phyloP scores from a whole-genome alignment of 176 grass and related monocot species.

The Themeda triandra region DNA sequence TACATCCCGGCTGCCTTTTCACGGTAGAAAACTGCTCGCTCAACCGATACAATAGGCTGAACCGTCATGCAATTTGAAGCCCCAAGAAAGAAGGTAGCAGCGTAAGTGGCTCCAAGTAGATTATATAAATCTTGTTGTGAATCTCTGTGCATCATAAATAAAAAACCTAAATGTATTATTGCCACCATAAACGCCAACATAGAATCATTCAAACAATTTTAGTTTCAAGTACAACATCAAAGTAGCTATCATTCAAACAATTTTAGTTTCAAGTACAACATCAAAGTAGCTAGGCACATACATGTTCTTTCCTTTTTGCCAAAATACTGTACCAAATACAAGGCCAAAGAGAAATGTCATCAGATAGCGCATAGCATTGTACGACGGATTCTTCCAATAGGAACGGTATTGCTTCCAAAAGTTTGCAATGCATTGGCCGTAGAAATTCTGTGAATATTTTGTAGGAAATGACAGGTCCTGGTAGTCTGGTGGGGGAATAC shows the following conservation, averaged over 20 bases:
- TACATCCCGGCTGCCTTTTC: constrained; percentile 96
- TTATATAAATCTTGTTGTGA: constrained; percentile 66
- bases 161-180: constrained; percentile 24
- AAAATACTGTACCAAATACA: constrained; percentile 88
- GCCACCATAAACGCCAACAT: neutral
- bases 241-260: too few relatives aligned
- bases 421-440: constrained; percentile 56
- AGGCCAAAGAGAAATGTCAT: constrained; percentile 68
- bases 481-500: constrained; percentile 45
- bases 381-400: constrained; percentile 94
- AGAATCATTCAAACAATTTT: constrained; percentile 1
- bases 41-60: constrained; percentile 70
- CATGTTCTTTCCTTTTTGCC: constrained; percentile 67
- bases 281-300: constrained; percentile 30
- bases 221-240: too few relatives aligned
- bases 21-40: constrained; percentile 83
- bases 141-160: constrained; percentile 35
- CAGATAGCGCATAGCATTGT: constrained; percentile 77
- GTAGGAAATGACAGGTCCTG: constrained; percentile 76
- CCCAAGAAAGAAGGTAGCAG: constrained; percentile 79
- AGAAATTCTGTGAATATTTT: constrained; percentile 71
- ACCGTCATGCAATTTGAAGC: constrained; percentile 58
- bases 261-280: constrained; percentile 25
- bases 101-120: constrained; percentile 79
- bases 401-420: constrained; percentile 84